phyloP scores from a whole-genome alignment of 306 rosid species.

The Morella rubra region DNA sequence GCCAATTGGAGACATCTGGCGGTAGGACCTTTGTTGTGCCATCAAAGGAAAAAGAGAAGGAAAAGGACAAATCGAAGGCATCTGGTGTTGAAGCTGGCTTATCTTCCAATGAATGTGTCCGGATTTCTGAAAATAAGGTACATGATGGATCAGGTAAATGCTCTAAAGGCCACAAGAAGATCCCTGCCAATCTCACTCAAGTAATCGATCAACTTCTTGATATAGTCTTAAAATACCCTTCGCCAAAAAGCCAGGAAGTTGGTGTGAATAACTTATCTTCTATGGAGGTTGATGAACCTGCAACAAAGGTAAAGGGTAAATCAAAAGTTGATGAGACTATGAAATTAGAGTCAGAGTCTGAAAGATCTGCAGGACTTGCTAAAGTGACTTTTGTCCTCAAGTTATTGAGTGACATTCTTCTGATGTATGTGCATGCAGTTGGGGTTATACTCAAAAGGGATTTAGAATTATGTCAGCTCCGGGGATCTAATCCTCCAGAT shows the following conservation, averaged over 20 bases:
- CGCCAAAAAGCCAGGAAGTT: slow-evolving; percentile 51
- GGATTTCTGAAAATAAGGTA: slow-evolving; percentile 75
- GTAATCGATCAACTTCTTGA: slow-evolving; percentile 97
- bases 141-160: slow-evolving; percentile 82
- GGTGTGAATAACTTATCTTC: slow-evolving; percentile 45
- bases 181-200: slow-evolving; percentile 88
- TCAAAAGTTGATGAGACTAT: slow-evolving; percentile 76
- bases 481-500: slow-evolving; percentile 69
- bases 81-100: slow-evolving; percentile 64
- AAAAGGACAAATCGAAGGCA: slow-evolving; percentile 75
- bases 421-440: slow-evolving; percentile 92
- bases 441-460: slow-evolving; percentile 92
- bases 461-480: slow-evolving; percentile 79
- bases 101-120: slow-evolving; percentile 71
- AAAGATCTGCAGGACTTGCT: slow-evolving; percentile 85
- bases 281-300: slow-evolving; percentile 93
- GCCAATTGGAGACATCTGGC: slow-evolving; percentile 92
- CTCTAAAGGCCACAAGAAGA: slow-evolving; percentile 81
- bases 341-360: slow-evolving; percentile 65
- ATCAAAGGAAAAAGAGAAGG: slow-evolving; percentile 84
- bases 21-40: slow-evolving; percentile 80
- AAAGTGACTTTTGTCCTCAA: slow-evolving; percentile 94
- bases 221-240: slow-evolving; percentile 82
- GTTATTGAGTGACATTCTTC: slow-evolving; percentile 86
- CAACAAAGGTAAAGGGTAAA: slow-evolving; percentile 89